These are phyloP conservation scores for Leishmania arabica DNA, from an alignment of 208 protist species.

Conservation along the genomic window DNA sequence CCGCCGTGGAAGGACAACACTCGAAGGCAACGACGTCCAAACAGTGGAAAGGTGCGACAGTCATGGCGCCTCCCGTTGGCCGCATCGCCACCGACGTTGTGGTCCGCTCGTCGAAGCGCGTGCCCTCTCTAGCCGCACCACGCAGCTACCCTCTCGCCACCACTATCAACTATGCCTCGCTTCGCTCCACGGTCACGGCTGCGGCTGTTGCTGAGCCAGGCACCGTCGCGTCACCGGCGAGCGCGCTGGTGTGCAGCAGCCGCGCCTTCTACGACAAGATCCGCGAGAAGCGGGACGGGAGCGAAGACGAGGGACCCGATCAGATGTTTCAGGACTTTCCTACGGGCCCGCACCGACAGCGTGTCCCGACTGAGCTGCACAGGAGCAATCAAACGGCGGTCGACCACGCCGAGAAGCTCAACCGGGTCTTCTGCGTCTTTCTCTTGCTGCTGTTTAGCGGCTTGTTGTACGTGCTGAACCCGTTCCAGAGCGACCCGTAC, in stretches of 20 bases:
- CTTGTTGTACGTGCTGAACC: constrained; percentile 35
- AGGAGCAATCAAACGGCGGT: constrained; percentile 45
- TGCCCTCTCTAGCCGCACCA: not conserved
- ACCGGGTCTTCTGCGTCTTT: constrained; percentile 36
- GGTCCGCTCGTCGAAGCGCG: not conserved
- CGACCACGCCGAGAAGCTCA: constrained; percentile 44
- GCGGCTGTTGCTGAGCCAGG: too few relatives aligned
- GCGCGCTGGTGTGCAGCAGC: constrained; percentile 20
- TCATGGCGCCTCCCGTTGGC: not conserved
- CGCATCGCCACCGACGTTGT: not conserved
- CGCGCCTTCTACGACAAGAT: constrained; percentile 77
- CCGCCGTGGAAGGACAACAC: not conserved
- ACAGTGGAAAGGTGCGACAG: not conserved
- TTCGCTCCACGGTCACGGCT: not conserved
- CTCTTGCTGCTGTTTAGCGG: constrained; percentile 21
- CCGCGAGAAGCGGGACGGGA: constrained; percentile 47
- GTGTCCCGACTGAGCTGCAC: constrained; percentile 58
- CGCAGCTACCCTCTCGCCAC: not conserved
- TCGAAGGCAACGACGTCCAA: not conserved
- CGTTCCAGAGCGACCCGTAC: constrained; percentile 43
- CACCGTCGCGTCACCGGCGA: not conserved
- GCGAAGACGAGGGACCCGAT: constrained; percentile 46
- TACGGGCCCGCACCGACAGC: constrained; percentile 39
- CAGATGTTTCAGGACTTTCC: constrained; percentile 71
- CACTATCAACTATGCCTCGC: not conserved